Base-by-base conservation (phyloP, 305 asterid genomes). In the Solanum hybrid region DNA sequence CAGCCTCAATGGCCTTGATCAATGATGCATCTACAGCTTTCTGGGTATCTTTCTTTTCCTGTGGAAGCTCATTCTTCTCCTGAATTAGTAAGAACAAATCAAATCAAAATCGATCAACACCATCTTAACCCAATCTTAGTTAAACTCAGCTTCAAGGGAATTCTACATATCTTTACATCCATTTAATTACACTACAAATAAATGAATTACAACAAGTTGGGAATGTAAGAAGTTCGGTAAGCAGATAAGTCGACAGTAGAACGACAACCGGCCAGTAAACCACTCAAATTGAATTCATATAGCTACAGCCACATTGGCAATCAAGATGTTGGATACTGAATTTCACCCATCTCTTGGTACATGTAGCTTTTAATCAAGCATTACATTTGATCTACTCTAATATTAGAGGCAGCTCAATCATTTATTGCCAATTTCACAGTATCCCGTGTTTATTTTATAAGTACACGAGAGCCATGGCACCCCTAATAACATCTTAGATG, bases 41-140 rank as follows among this genome's bases (percentile, higher is more conserved):
- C 93, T 95, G 99, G 56, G 95, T 95, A 4, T 95, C 98, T 89
- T 95, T 96, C 94, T 92, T 96, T 93, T 93, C 98, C 0, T 92
- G 91, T 0, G 98, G 96, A 86, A 95, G 94, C 1, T 90, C 71
- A 66, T 89, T 89, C 89, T 96, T 96, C 45, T 94, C 97, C 99
- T 95, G 86, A 90, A 32, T 72, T 60, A 12, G 29, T 19, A n/a
- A 82, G 15, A 45, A 32, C 40, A 76, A 4, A 31, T 7, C 14
- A 8, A 36, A 32, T 15, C 7, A 31, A 78, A 10, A 78, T 78
- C 31, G 0, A 78, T 78, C 19, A 36, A 78, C 56, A 35, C 56
- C 19, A 3, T 26, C 19, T 35, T 26, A 35, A 35, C 29, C 24
- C 0, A 8, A 76, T 15, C 35, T 76, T 32, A 17, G 42, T 32